Evolutionary conservation across 2,329 filamentous ascomycete genomes (phyloP).

Genomic region (Stromatinia cepivora): DNA sequence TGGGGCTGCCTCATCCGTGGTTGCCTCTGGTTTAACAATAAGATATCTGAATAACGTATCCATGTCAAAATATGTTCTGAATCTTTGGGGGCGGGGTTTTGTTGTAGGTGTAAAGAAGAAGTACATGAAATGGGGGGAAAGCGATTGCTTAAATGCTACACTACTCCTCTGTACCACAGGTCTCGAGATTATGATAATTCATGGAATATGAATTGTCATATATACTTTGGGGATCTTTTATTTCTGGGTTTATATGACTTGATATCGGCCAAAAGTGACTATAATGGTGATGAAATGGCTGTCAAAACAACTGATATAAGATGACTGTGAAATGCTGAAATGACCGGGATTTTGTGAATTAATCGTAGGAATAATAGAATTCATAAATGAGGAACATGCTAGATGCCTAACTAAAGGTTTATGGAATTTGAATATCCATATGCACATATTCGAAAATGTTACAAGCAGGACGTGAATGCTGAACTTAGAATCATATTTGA

Average conservation of each 20-base stretch:
- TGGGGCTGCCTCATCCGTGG: neutral
- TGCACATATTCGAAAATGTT: too few relatives aligned
- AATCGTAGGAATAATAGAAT: neutral
- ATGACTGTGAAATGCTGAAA: neutral
- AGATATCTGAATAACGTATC: neutral
- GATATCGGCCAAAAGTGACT: neutral
- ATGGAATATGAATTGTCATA: neutral
- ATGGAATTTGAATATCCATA: neutral
- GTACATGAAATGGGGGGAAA: neutral
- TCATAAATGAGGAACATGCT: too few relatives aligned
- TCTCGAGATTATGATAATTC: neutral
- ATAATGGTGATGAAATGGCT: neutral
- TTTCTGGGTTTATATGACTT: neutral
- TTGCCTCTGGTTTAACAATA: neutral
- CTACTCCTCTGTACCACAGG: too few relatives aligned
- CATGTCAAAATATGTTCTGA: neutral
- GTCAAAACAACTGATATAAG: neutral
- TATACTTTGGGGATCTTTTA: neutral
- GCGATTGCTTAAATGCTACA: neutral
- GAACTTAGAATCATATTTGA: neutral
- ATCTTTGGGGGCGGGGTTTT: neutral
- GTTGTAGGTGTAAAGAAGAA: neutral
- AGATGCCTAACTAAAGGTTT: neutral
- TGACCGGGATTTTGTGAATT: neutral
- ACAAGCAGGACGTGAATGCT: accelerated